Base-by-base conservation (phyloP, 805 yeast genomes). In the Pichia sporocuriosa region DNA sequence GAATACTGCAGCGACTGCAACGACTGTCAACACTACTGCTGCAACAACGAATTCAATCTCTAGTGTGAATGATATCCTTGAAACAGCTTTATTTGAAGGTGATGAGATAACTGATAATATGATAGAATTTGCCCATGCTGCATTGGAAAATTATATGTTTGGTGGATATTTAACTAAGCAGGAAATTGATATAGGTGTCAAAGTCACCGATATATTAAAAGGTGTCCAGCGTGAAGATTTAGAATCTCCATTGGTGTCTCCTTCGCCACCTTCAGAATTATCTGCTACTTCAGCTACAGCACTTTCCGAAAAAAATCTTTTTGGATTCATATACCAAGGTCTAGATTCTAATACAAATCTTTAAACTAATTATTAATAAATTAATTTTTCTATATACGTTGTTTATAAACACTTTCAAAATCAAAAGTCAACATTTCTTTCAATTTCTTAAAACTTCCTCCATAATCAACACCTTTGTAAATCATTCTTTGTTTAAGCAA, bases 71-170 rank as follows among this genome's bases (percentile, higher is more conserved):
- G 29, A 40, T 12, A 24, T 13, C 6, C 22, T 40, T 21, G 32
- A 42, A 12, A 26, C 42, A 37, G 54, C 46, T 13, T 47, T 61
- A 7, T 50, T 52, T 6, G 53, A 50, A n/a, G 81, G 77, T 47
- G 86, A 82, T 49, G 80, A 78, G 32, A 68, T 84, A 36, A 74
- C 85, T n/a, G 69, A 70, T 36, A 81, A 88, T 81, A 86, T 90
- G 29, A 59, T 71, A 11, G 65, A 70, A 31, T 61, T 67, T n/a
- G 71, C 77, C 4, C 76, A 73, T 44, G 72, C 71, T 29, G 66
- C 71, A 31, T 67, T 73, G 32, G 78, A 72, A 8, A 72, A 73
- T 30, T 79, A 75, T 51, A 74, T 75, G 27, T 82, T 81, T 63
- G 70, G 73, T 25, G 88, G 88, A 12, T 73, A 77, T 49, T 59